A percentile compares a stretch with the other conserved stretches of the same genome.
These are phyloP conservation scores for Pythium diclinum DNA, from an alignment of 352 stramenopile genomes.

Conservation along the genomic window DNA sequence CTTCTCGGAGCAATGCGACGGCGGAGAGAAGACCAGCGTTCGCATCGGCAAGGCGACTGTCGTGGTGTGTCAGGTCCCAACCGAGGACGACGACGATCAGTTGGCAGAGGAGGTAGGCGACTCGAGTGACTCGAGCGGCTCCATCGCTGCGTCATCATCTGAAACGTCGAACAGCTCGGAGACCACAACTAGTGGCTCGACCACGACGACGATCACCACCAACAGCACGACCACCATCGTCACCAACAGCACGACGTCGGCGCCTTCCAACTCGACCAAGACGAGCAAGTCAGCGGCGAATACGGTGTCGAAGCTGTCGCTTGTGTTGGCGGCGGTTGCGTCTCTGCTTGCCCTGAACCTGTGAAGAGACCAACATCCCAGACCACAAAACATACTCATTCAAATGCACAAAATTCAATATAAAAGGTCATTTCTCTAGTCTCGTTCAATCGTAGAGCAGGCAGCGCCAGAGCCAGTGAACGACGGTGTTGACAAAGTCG, in stretches of 20 bases:
- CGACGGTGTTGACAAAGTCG: slow-evolving; percentile 86
- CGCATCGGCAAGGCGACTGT: background rate
- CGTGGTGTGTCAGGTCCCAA: slow-evolving; percentile 13
- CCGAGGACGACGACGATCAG: slow-evolving; percentile 18
- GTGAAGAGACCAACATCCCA: background rate
- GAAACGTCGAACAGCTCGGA: background rate
- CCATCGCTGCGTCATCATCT: background rate
- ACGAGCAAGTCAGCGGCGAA: background rate
- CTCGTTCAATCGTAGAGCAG: slow-evolving; percentile 77
- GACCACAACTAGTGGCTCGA: background rate
- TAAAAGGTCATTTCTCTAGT: background rate
- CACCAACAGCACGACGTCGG: background rate
- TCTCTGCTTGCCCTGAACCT: background rate
- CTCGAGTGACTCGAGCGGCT: background rate
- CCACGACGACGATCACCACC: background rate
- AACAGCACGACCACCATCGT: background rate
- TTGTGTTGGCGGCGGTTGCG: background rate
- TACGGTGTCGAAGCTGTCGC: background rate
- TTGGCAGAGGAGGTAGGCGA: slow-evolving; percentile 16
- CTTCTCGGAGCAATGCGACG: slow-evolving; percentile 16
- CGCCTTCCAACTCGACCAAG: background rate
- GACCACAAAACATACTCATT: background rate
- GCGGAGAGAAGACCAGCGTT: slow-evolving; percentile 18
- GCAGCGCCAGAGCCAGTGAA: slow-evolving; percentile 87
- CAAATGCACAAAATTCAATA: background rate